Base-by-base conservation (phyloP, 1,284 basidiomycete genomes). In the Sanghuangporus baumii region DNA sequence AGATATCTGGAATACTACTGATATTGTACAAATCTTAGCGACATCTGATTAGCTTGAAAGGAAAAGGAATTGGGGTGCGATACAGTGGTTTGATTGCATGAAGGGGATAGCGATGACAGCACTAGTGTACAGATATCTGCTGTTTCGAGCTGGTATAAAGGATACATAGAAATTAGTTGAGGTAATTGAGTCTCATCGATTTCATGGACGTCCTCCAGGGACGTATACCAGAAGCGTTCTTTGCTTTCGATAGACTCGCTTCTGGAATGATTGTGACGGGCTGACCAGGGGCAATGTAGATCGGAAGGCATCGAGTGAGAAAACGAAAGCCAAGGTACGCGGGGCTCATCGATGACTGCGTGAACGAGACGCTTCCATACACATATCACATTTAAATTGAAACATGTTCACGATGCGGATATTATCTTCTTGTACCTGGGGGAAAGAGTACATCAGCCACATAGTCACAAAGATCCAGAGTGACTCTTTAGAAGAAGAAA, bases 381-480 rank as follows among this genome's bases (percentile, higher is more conserved):
- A 83, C 1, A 38, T 60, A 8, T 82, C 81, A 71, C 80, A 82
- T 57, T 76, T 76, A 65, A 78, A 78, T 65, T 83, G 81, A 47
- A 82, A 78, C 50, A 82, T 69, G 66, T 81, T 82, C 57, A 75
- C 71, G 23, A 83, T 79, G 41, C 74, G 74, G 58, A 76, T 74
- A 56, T 76, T 65, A 63, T 83, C 81, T 60, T 67, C 57, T 57
- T 74, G 74, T 26, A 68, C 70, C 81, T 82, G 62, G 46, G 43
- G 43, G 20, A 38, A 41, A n/a, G 36, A 11, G 11, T n/a, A 54
- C 18, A 16, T 16, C 12, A 56, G 23, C 18, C 57, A 18, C 50
- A 20, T 43, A 26, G 11, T 8, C 20, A 31, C 37, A 6, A 6
- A 20, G 40, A 23, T n/a, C 26, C 26, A 31, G 26, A 31, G 26